phyloP scores from a whole-genome alignment of 257 asterid species.

The Fraxinus quadrangulata region DNA sequence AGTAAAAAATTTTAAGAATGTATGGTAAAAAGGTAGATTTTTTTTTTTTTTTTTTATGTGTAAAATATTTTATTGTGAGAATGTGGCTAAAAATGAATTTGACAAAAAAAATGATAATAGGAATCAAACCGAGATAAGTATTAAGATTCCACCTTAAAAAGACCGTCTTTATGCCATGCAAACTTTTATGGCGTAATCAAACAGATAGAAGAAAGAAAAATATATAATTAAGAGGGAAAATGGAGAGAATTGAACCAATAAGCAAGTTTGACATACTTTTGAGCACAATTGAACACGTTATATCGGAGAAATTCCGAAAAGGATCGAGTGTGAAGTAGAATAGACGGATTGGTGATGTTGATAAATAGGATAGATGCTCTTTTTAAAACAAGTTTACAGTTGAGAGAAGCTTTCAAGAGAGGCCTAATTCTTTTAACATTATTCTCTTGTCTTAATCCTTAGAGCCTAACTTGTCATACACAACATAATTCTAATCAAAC shows the following conservation, averaged over 20 bases:
- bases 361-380: neutral
- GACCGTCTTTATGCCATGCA: neutral
- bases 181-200: too few relatives aligned
- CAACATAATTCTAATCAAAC: constrained; percentile 46
- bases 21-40: too few relatives aligned
- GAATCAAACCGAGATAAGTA: too few relatives aligned
- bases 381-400: constrained; percentile 7
- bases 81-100: too few relatives aligned
- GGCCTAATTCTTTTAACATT: constrained; percentile 34
- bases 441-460: constrained; percentile 12
- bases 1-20: too few relatives aligned
- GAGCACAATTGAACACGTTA: neutral
- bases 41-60: too few relatives aligned
- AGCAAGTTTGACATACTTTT: neutral
- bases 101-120: too few relatives aligned
- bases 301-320: too few relatives aligned
- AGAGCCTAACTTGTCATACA: constrained; percentile 53
- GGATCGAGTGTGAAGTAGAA: neutral
- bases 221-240: neutral
- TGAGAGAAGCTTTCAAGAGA: constrained; percentile 23
- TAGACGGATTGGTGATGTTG: constrained; percentile 12
- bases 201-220: too few relatives aligned
- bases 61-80: too few relatives aligned
- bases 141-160: too few relatives aligned
- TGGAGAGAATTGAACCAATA: neutral